Base-by-base conservation (phyloP, 2,329 filamentous ascomycete species). In the Beauveria caledonica region DNA sequence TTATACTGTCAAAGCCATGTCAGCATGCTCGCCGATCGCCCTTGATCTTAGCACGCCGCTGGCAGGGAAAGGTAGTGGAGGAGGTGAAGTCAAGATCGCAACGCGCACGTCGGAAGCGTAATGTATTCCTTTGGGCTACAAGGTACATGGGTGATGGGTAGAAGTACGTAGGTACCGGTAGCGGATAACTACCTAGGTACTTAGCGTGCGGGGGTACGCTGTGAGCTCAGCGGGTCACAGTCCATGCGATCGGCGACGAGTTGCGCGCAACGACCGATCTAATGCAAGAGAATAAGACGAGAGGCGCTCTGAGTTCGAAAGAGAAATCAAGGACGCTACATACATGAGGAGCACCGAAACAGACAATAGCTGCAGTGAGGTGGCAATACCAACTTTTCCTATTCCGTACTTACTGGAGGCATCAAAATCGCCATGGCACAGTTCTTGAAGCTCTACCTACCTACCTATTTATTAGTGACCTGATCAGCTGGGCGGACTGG, bases 131-230 rank as follows among this genome's bases (percentile, higher is more conserved):
- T 42, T 21, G n/a, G 21, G 17, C 23, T 13, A 50, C 48, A 13
- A 15, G 33, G 33, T 5, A 13, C 23, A 36, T 36, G 33, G 33
- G 33, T n/a, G n/a, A n/a, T n/a, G n/a, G n/a, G n/a, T n/a, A n/a
- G n/a, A n/a, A n/a, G n/a, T n/a, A n/a, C n/a, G n/a, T n/a, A n/a
- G n/a, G n/a, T n/a, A n/a, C n/a, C n/a, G n/a, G n/a, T 36, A 45
- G 13, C 19, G 11, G 23, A 39, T 45, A 48, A n/a, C n/a, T n/a
- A n/a, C n/a, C n/a, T n/a, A n/a, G n/a, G n/a, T n/a, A n/a, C n/a
- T n/a, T n/a, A n/a, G n/a, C n/a, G n/a, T n/a, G 54, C 54, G 54
- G 54, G 54, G 54, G 13, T 45, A 48, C 17, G 39, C 48, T 29
- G 36, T 36, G 8, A 36, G 42, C 40, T 49, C 44, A 5, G 54